A percentile compares a stretch with the other conserved stretches of the same genome.
These are phyloP conservation scores for Panaeolus cyanescens DNA, from an alignment of 768 basidiomycete genomes.

Conservation along the genomic window DNA sequence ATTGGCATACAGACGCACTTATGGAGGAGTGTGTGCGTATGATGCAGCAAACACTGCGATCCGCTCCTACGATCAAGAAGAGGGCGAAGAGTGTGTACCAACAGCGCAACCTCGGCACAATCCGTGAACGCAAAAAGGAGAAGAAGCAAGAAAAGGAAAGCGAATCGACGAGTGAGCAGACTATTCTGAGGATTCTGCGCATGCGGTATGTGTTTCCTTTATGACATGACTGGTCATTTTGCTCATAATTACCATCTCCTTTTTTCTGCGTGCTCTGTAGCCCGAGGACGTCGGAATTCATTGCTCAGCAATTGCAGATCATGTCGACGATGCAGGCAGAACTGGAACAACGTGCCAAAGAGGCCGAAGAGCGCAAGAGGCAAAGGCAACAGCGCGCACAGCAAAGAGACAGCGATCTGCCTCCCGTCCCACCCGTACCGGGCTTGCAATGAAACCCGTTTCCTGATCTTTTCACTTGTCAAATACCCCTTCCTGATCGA, in stretches of 20 bases:
- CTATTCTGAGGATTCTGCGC: conserved; percentile 90
- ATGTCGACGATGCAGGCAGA: conserved; percentile 83
- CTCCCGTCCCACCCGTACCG: conserved; percentile 42
- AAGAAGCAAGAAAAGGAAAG: conserved; percentile 84
- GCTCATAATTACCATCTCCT: background rate
- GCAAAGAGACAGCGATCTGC: conserved; percentile 30
- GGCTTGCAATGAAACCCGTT: background rate
- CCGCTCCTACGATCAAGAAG: conserved; percentile 77
- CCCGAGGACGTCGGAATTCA: conserved; percentile 81
- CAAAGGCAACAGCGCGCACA: conserved; percentile 46
- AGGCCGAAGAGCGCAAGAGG: conserved; percentile 57
- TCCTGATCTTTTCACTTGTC: background rate
- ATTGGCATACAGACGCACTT: conserved; percentile 86
- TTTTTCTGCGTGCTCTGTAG: conserved; percentile 35
- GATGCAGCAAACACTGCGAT: conserved; percentile 86
- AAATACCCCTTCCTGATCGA: background rate
- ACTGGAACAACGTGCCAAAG: conserved; percentile 71
- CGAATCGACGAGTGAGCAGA: conserved; percentile 80
- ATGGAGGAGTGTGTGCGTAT: conserved; percentile 97
- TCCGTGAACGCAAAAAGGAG: conserved; percentile 91
- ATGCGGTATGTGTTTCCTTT: conserved; percentile 68
- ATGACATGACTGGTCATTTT: background rate
- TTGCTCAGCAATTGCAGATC: conserved; percentile 83
- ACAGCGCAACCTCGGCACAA: conserved; percentile 95
- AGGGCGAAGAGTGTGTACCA: conserved; percentile 91